Evolutionary conservation across 176 grass and related monocot genomes (phyloP), one percentile per base, ranked within the genome.

Genomic region (Stipa capillata): DNA sequence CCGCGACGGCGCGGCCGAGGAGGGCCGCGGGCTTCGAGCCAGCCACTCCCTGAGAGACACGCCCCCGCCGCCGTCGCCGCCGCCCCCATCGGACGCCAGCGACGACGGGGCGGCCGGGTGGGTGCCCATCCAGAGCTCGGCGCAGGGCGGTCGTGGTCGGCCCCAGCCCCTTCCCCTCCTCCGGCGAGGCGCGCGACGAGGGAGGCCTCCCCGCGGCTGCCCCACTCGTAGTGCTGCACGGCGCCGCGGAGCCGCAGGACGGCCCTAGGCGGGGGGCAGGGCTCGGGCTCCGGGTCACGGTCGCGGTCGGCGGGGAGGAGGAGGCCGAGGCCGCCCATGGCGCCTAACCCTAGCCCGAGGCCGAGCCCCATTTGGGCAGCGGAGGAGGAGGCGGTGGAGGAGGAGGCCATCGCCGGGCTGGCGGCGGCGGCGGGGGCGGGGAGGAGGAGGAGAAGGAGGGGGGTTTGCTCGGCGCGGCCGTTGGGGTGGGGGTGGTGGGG

Each of bases 81-180:
- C 74, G 44, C 3, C 83, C n/a, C n/a, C n/a, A 15, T 16, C 48
- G 29, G 66, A 53, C 0, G 73, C 47, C 4, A 70, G 80, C 25
- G 89, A 89, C 5, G 96, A 94, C 2, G 92, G 95, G 23, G 90
- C 92, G 13, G 95, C 73, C 2, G 87, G 89, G 77, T 98, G 95
- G 17, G 95, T 98, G 31, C 95, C 95, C 83, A 92, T 90, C 95
- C 95, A 98, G 24, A 98, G 87, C 90, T 94, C 94, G 20, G 96
- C 92, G 49, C 86, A 94, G 0, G 90, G 10, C 80, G 85, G 5
- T n/a, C 69, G 7, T 35, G 71, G 36, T 74, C 83, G 20, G 3
- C 18, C 6, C 51, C 2, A 80, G 7, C 1, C 85, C 6, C 11
- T 31, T 20, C 12, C 33, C 57, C 58, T 3, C 48, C 68, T 0